These are phyloP conservation scores for Tylopilus sp. DNA, from an alignment of 1,284 basidiomycete species.

Conservation along the genomic window DNA sequence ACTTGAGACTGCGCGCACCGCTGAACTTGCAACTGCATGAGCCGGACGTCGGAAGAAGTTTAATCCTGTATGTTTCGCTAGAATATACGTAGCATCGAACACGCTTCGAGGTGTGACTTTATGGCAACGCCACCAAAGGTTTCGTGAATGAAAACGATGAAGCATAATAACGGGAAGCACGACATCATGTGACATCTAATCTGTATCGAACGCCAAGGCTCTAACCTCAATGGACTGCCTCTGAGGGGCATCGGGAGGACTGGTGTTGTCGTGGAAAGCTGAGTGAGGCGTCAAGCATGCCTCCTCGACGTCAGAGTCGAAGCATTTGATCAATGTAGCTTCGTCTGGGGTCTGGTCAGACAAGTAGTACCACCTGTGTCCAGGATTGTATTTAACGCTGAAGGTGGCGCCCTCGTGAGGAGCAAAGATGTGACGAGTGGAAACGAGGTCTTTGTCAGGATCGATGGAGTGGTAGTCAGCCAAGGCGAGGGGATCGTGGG, in stretches of 20 bases:
- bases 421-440: constrained; percentile 13
- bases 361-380: constrained; percentile 50
- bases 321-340: constrained; percentile 48
- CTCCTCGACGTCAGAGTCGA: constrained; percentile 39
- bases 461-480: constrained; percentile 21
- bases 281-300: constrained; percentile 47
- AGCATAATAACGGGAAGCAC: not conserved
- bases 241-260: constrained; percentile 38
- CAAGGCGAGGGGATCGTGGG: constrained; percentile 19
- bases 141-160: not conserved
- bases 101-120: not conserved
- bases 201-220: constrained; percentile 25
- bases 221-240: constrained; percentile 32
- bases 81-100: not conserved
- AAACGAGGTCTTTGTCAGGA: constrained; percentile 12
- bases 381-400: constrained; percentile 34
- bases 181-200: constrained; percentile 9
- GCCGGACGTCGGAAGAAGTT: not conserved
- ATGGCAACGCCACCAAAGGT: not conserved
- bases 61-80: not conserved
- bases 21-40: constrained; percentile 20
- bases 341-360: constrained; percentile 45
- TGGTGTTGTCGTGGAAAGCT: constrained; percentile 41
- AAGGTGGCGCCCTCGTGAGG: constrained; percentile 15
- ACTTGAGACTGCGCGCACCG: constrained; percentile 30